Conservation (phyloP, 441 rosid genomes). For the Flueggea neowawraea region DNA sequence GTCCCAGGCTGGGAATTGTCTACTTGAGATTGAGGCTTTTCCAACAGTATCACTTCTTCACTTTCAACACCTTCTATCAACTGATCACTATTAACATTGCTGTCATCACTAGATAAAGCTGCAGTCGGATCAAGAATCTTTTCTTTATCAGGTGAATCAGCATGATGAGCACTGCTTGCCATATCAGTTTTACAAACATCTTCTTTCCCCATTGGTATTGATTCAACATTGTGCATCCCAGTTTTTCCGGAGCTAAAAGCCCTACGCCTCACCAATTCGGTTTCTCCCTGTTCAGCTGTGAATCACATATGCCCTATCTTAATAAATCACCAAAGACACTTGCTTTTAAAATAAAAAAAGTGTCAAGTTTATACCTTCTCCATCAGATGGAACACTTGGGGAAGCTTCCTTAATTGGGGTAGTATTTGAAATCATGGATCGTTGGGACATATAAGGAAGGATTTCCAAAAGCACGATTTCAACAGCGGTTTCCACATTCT, state of each 20-base stretch:
- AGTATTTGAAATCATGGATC: constrained; percentile 12
- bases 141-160: constrained; percentile 16
- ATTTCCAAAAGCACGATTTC: constrained; percentile 71
- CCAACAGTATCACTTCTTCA: constrained; percentile 44
- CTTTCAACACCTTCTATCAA: constrained; percentile 22
- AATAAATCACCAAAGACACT: neutral
- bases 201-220: constrained; percentile 8
- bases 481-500: constrained; percentile 71
- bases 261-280: constrained; percentile 13
- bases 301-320: neutral
- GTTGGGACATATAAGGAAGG: constrained; percentile 46
- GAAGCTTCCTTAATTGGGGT: neutral
- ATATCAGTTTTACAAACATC: constrained; percentile 15
- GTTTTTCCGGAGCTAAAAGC: constrained; percentile 1
- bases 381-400: constrained; percentile 14
- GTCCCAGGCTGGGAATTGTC: constrained; percentile 9
- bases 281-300: constrained; percentile 41
- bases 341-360: neutral
- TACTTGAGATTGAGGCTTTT: constrained; percentile 21
- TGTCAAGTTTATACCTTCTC: constrained; percentile 34
- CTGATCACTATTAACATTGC: constrained; percentile 19
- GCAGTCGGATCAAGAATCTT: constrained; percentile 15
- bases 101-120: constrained; percentile 7
- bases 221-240: constrained; percentile 19
- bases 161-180: constrained; percentile 6